phyloP scores from a whole-genome alignment of 2,329 filamentous ascomycete genomes.

The Xylaria sp. region DNA sequence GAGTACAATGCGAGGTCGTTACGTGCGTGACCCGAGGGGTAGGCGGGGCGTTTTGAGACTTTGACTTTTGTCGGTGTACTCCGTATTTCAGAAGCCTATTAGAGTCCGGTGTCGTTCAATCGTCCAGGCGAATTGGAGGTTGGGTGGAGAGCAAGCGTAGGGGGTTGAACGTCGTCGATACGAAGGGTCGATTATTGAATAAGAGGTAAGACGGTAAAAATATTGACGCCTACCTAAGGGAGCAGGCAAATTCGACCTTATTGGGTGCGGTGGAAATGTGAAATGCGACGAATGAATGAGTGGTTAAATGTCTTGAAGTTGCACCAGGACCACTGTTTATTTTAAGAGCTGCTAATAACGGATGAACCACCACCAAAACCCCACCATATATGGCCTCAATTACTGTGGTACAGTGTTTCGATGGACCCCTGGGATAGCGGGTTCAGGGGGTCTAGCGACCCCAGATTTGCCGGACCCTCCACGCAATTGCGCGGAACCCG shows the following conservation, averaged over 20 bases:
- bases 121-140: background rate
- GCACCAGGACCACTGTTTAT: conserved; percentile 7
- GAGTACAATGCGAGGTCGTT: conserved; percentile 9
- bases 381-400: background rate
- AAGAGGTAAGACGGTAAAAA: conserved; percentile 7
- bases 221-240: background rate
- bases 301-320: conserved; percentile 18
- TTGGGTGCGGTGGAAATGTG: conserved; percentile 17
- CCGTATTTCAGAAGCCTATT: conserved; percentile 1
- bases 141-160: background rate
- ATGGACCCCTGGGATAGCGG: background rate
- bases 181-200: background rate
- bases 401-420: background rate
- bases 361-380: conserved; percentile 4
- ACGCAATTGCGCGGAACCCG: conserved; percentile 19
- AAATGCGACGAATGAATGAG: conserved; percentile 29
- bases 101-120: conserved; percentile 14
- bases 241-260: conserved; percentile 13
- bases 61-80: background rate
- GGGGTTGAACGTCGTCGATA: conserved; percentile 5
- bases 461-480: conserved; percentile 17
- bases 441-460: conserved; percentile 3
- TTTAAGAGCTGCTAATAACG: background rate
- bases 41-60: background rate
- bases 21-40: background rate